phyloP scores from a whole-genome alignment of 176 grass and related monocot genomes.

The Phoenix dactylifera region DNA sequence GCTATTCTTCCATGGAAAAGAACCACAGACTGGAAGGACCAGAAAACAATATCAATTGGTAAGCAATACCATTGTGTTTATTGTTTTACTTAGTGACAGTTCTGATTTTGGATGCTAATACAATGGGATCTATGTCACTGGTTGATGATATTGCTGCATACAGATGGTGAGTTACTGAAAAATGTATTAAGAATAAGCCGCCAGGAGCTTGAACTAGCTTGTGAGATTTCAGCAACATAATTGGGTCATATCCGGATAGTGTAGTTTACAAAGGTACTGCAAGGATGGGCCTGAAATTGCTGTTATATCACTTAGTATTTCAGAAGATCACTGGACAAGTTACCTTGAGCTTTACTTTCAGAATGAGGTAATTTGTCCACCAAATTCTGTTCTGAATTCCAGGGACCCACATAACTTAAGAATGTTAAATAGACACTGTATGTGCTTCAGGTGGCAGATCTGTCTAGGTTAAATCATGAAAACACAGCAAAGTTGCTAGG shows the following conservation, averaged over 20 bases:
- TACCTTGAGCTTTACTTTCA: slow-evolving; percentile 78
- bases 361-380: slow-evolving; percentile 41
- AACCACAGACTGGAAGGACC: slow-evolving; percentile 56
- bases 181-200: slow-evolving; percentile 53
- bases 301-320: slow-evolving; percentile 57
- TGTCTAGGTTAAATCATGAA: slow-evolving; percentile 77
- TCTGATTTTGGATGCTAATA: slow-evolving; percentile 1
- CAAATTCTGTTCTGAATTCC: background rate
- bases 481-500: slow-evolving; percentile 82
- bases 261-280: slow-evolving; percentile 84
- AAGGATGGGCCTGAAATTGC: slow-evolving; percentile 78
- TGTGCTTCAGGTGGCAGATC: slow-evolving; percentile 57
- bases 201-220: slow-evolving; percentile 65
- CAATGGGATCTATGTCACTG: background rate
- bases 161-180: slow-evolving; percentile 53
- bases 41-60: slow-evolving; percentile 59
- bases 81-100: background rate
- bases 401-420: background rate
- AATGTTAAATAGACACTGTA: slow-evolving; percentile 4
- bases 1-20: slow-evolving; percentile 34
- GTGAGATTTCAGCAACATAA: slow-evolving; percentile 99
- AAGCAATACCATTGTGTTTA: slow-evolving; percentile 4
- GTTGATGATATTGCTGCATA: slow-evolving; percentile 1
- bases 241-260: slow-evolving; percentile 68
- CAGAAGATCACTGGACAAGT: slow-evolving; percentile 60